phyloP scores from a whole-genome alignment of 176 grass and related monocot genomes.

The Chloris gayana region DNA sequence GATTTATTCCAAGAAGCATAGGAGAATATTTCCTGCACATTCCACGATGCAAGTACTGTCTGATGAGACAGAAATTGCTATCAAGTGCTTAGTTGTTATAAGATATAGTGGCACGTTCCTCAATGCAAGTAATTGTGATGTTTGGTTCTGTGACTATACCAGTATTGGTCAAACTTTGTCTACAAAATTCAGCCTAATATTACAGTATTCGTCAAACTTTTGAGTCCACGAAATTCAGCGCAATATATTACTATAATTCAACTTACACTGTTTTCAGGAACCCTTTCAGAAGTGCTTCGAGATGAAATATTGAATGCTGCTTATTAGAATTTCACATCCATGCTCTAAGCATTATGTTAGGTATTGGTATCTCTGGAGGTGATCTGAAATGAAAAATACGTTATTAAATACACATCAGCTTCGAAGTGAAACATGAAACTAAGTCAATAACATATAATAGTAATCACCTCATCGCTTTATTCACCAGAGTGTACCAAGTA shows the following conservation, averaged over 20 bases:
- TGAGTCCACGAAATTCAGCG: not conserved
- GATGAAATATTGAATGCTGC: not conserved
- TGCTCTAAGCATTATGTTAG: not conserved
- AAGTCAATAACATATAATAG: not conserved
- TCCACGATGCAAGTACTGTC: not conserved
- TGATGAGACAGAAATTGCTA: not conserved
- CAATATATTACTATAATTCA: not conserved
- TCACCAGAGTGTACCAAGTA: constrained; percentile 12
- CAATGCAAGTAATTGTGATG: not conserved
- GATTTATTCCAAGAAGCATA: not conserved
- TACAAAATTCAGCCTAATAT: too few relatives aligned
- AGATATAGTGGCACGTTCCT: not conserved
- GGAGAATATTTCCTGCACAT: constrained; percentile 2
- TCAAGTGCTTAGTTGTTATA: not conserved
- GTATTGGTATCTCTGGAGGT: constrained; percentile 24
- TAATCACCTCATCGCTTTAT: constrained; percentile 31
- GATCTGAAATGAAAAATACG: constrained; percentile 15
- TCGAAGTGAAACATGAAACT: constrained; percentile 16
- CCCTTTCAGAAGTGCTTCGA: constrained; percentile 5
- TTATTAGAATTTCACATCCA: not conserved
- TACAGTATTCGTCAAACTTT: too few relatives aligned
- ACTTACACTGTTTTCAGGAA: not conserved
- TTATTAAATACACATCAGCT: not conserved
- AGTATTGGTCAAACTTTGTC: not conserved
- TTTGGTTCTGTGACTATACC: not conserved